A percentile compares a stretch with the other conserved stretches of the same genome.
Conservation (phyloP, 495 filamentous ascomycete species). For the Xylaria palmicola region DNA sequence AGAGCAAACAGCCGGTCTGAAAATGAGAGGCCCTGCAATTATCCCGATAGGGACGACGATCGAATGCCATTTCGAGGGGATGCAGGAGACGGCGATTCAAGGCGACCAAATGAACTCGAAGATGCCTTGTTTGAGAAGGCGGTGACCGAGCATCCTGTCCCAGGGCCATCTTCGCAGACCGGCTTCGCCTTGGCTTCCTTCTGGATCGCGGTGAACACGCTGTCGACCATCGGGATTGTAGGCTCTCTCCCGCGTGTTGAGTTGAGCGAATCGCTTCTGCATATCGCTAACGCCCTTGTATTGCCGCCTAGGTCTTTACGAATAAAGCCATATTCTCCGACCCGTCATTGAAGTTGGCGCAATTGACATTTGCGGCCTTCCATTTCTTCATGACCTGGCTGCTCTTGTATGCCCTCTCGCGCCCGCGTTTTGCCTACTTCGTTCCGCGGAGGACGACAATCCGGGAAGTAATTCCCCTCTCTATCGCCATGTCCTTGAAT, state of each 20-base stretch:
- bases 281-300: slow-evolving; percentile 15
- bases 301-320: slow-evolving; percentile 60
- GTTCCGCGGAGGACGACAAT: slow-evolving; percentile 53
- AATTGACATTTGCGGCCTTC: slow-evolving; percentile 69
- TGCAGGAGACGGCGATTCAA: slow-evolving; percentile 27
- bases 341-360: slow-evolving; percentile 61
- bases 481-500: slow-evolving; percentile 66
- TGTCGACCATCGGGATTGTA: slow-evolving; percentile 64
- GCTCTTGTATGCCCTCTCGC: slow-evolving; percentile 64
- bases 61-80: slow-evolving; percentile 24
- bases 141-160: slow-evolving; percentile 19
- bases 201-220: slow-evolving; percentile 60
- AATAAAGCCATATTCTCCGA: slow-evolving; percentile 76
- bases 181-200: slow-evolving; percentile 37
- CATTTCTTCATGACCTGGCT: slow-evolving; percentile 71
- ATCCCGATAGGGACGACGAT: slow-evolving; percentile 24
- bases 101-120: slow-evolving; percentile 36
- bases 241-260: slow-evolving; percentile 14
- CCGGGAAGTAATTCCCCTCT: slow-evolving; percentile 61
- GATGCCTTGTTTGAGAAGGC: slow-evolving; percentile 32
- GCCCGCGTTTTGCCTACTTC: slow-evolving; percentile 61
- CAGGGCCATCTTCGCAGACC: slow-evolving; percentile 18
- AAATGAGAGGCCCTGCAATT: slow-evolving; percentile 22
- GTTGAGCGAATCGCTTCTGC: neutral
- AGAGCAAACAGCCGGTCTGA: slow-evolving; percentile 28